These are phyloP conservation scores for Lepidium africanum DNA, from an alignment of 345 rosid genomes.

Conservation along the genomic window DNA sequence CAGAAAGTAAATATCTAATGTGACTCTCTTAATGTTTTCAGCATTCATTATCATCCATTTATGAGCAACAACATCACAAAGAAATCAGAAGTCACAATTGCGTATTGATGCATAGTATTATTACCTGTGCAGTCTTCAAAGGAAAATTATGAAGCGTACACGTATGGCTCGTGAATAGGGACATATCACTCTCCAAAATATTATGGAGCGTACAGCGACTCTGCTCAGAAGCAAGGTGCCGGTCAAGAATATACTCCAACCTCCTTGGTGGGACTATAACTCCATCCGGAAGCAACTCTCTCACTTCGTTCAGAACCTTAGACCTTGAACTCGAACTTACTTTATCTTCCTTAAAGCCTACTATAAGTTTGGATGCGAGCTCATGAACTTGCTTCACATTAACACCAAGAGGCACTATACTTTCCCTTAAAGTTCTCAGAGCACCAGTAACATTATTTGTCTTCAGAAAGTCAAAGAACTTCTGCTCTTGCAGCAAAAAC, in stretches of 20 bases:
- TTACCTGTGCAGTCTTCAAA: slow-evolving; percentile 46
- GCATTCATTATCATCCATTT: not conserved
- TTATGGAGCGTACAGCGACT: slow-evolving; percentile 38
- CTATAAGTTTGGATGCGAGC: slow-evolving; percentile 34
- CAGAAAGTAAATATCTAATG: not conserved
- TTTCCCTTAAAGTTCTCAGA: slow-evolving; percentile 33
- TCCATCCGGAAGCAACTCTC: slow-evolving; percentile 37
- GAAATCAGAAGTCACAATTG: not conserved
- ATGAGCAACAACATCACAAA: not conserved
- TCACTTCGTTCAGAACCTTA: slow-evolving; percentile 33
- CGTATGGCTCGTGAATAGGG: slow-evolving; percentile 38
- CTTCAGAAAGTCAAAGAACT: slow-evolving; percentile 32
- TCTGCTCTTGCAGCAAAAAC: slow-evolving; percentile 46
- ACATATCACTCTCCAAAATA: slow-evolving; percentile 35
- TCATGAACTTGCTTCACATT: slow-evolving; percentile 22
- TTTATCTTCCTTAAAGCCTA: not conserved
- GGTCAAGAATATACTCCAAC: slow-evolving; percentile 51
- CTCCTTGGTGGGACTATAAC: slow-evolving; percentile 42
- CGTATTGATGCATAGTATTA: not conserved
- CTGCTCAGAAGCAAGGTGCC: slow-evolving; percentile 11
- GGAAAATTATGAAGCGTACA: slow-evolving; percentile 43
- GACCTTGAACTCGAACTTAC: slow-evolving; percentile 8
- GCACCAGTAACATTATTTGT: slow-evolving; percentile 26
- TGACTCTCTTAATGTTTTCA: not conserved
- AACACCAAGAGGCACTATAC: slow-evolving; percentile 41